Percentiles rank a stretch among this genome's conserved stretches.
phyloP scores from a whole-genome alignment of 2,329 filamentous ascomycete genomes.

The Ceratocystis smalleyi region DNA sequence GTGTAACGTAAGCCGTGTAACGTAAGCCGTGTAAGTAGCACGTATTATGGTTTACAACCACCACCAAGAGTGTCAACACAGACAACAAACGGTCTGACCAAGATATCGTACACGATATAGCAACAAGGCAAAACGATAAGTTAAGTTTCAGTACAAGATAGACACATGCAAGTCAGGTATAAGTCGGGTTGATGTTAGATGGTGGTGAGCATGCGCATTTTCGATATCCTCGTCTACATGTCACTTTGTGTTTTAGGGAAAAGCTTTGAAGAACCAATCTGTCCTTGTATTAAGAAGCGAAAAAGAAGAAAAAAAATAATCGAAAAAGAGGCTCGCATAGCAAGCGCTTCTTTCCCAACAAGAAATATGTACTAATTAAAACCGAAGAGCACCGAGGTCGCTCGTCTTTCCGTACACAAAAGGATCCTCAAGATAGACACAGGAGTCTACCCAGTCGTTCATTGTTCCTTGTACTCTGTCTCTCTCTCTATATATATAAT shows the following conservation, averaged over 20 bases:
- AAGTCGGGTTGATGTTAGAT: no score
- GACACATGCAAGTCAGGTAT: no score
- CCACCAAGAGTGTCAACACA: background rate
- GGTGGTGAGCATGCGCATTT: no score
- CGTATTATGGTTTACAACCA: no score
- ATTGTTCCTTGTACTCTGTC: background rate
- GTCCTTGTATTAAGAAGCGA: background rate
- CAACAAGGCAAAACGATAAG: no score
- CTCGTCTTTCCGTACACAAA: background rate
- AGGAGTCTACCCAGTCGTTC: background rate
- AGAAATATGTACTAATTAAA: constrained; percentile 1
- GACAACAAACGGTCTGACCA: background rate
- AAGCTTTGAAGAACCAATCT: background rate
- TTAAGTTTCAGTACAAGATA: no score
- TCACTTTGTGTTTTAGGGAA: background rate
- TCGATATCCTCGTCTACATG: no score
- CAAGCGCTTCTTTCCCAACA: background rate
- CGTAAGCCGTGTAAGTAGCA: background rate
- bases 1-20: background rate
- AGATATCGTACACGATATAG: background rate
- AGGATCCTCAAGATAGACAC: background rate
- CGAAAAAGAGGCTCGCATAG: background rate
- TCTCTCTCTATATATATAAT: background rate
- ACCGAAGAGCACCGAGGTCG: background rate
- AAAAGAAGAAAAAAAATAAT: background rate